phyloP scores from a whole-genome alignment of 1,139 yeast genomes.

The Debaryomycetaceae sp. region DNA sequence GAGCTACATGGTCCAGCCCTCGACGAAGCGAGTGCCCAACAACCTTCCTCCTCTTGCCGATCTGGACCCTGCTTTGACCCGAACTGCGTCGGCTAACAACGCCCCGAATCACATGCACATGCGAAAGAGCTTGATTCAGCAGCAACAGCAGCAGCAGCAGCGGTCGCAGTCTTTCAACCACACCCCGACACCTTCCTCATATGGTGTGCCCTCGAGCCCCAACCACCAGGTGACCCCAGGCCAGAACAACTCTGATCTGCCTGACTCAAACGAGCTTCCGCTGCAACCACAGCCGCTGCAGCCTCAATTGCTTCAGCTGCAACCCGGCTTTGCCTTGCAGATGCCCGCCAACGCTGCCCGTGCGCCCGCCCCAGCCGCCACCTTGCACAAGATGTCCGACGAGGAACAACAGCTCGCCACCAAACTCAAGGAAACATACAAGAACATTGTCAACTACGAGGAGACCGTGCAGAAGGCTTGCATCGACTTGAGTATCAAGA shows the following conservation, averaged over 20 bases:
- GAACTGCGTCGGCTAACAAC: conserved; percentile 13
- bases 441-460: conserved; percentile 62
- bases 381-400: conserved; percentile 37
- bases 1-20: conserved; percentile 27
- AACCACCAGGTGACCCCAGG: conserved; percentile 21
- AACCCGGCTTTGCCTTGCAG: too few species aligned
- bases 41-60: conserved; percentile 19
- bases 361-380: conserved; percentile 10
- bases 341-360: background rate
- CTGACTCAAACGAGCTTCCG: conserved; percentile 28
- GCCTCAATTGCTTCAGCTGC: conserved; percentile 13
- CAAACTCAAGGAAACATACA: conserved; percentile 69
- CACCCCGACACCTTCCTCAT: conserved; percentile 42
- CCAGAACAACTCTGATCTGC: conserved; percentile 39
- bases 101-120: conserved; percentile 3
- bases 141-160: conserved; percentile 6
- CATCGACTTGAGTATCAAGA: conserved; percentile 47
- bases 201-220: conserved; percentile 43
- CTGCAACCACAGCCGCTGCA: conserved; percentile 7
- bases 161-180: conserved; percentile 13
- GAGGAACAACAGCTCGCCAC: conserved; percentile 71
- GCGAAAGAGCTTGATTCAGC: conserved; percentile 14
- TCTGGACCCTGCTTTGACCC: too few species aligned
- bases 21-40: conserved; percentile 34
- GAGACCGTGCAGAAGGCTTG: conserved; percentile 68